A percentile compares a stretch with the other conserved stretches of the same genome.
Evolutionary conservation across 2,329 filamentous ascomycete genomes (phyloP).

Genomic region (Penicillium sp.): DNA sequence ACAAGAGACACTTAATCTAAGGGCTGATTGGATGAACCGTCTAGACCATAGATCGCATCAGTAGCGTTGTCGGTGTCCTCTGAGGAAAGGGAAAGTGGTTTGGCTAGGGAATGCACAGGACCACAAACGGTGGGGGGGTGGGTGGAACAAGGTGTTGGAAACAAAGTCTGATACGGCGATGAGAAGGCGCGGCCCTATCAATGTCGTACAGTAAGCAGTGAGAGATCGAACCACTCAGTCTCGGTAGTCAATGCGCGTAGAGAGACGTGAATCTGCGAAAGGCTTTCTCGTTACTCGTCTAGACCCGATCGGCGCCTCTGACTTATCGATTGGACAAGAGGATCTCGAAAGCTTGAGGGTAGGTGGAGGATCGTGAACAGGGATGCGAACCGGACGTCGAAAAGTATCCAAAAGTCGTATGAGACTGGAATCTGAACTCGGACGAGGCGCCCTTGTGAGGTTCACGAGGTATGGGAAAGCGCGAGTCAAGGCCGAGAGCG

Average conservation of each 20-base stretch:
- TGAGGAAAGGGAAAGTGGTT: conserved; percentile 12
- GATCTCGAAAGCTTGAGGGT: background rate
- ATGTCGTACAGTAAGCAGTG: conserved; percentile 11
- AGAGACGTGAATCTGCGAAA: conserved; percentile 16
- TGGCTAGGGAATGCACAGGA: conserved; percentile 20
- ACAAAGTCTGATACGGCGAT: conserved; percentile 15
- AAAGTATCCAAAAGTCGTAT: conserved; percentile 5
- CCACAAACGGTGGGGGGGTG: conserved; percentile 5
- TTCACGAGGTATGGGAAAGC: background rate
- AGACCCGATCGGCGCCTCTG: background rate
- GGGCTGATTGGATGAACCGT: conserved; percentile 12
- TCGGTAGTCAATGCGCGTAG: conserved; percentile 11
- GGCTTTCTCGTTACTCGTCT: conserved; percentile 5
- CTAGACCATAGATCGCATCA: conserved; percentile 36
- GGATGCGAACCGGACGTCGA: conserved; percentile 11
- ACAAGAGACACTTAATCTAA: conserved; percentile 7
- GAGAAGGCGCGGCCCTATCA: conserved; percentile 25
- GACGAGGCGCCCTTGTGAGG: conserved; percentile 21
- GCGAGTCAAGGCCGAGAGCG: conserved; percentile 19
- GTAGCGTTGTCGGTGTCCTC: conserved; percentile 16
- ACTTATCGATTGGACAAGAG: background rate
- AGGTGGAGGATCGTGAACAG: conserved; percentile 5
- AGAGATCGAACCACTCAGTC: conserved; percentile 7
- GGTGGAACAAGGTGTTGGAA: background rate
- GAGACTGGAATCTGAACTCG: background rate